Evolutionary conservation across 257 asterid species (phyloP).

Genomic region (Nemophila menziesii): DNA sequence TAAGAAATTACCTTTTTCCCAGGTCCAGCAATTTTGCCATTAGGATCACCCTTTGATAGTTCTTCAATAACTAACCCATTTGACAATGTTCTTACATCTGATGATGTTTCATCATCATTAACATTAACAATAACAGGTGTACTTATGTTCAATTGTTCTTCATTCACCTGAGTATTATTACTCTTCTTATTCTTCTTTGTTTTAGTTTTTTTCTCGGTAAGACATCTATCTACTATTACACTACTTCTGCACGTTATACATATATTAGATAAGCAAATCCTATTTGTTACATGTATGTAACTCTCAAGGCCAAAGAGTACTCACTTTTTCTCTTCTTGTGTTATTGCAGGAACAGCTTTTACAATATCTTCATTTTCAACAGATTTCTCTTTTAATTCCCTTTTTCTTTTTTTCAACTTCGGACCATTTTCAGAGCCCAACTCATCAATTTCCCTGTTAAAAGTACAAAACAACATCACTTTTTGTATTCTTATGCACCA

Average conservation of each 20-base stretch:
- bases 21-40: constrained; percentile 53
- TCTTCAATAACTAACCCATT: constrained; percentile 74
- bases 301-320: constrained; percentile 10
- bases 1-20: constrained; percentile 47
- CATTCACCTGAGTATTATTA: constrained; percentile 15
- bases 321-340: constrained; percentile 37
- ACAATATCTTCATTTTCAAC: constrained; percentile 21
- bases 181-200: constrained; percentile 39
- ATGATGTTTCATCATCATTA: constrained; percentile 11
- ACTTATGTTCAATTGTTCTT: constrained; percentile 9
- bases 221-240: constrained; percentile 21
- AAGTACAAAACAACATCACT: constrained; percentile 3
- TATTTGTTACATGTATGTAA: neutral
- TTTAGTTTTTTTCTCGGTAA: constrained; percentile 28
- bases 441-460: constrained; percentile 32
- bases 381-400: constrained; percentile 22
- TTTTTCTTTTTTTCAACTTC: constrained; percentile 43
- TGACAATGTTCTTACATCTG: constrained; percentile 36
- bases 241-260: constrained; percentile 15
- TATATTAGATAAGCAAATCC: constrained; percentile 17
- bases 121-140: constrained; percentile 8
- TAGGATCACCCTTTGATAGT: constrained; percentile 41
- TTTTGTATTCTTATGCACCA: neutral
- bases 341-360: constrained; percentile 19
- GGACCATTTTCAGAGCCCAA: constrained; percentile 20